Base-by-base conservation (phyloP, 345 rosid genomes). In the Pugionium cornutum region DNA sequence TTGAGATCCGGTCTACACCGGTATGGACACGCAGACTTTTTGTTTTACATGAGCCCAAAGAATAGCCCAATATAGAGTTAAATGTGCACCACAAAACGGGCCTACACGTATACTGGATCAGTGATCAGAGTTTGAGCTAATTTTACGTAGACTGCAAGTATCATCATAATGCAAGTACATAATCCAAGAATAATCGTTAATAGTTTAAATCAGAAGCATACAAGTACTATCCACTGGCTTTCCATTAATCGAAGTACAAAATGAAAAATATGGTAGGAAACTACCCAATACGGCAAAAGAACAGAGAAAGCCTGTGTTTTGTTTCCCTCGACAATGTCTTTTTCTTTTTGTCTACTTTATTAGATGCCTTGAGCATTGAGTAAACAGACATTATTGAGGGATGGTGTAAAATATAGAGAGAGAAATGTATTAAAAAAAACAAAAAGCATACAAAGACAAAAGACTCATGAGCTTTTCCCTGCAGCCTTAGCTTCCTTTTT, bases 401-500 rank as follows among this genome's bases (percentile, higher is more conserved):
- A 64, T 48, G 49, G 48, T 26, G 35, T 1, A 18, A n/a, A 9
- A 48, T 11, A 31, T 2, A 31, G 25, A 40, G n/a, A 43, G 27
- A 45, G 6, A 28, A 18, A 28, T 32, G 28, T 49, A 25, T 44
- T 5, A 53, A 33, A 58, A 59, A 40, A 25, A 18, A 11, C 4
- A 40, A 9, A 70, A 62, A 11, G 55, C 29, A 29, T 58, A 51
- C 47, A 70, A 62, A 62, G 68, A 62, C 43, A n/a, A 18, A 18
- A 58, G 42, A 64, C 34, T 78, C 75, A 79, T 25, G 82, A 66
- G 67, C 75, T 78, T 66, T 56, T 56, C 10, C 62, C 73, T 71
- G 79, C 77, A 72, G 51, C 78, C 74, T 86, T 69, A 51, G 88
- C 87, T 77, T 82, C 92, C 81, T 86, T 84, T 71, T 88, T 78